Base-by-base conservation (phyloP, 163 green algal genomes). In the Volvox carteri region DNA sequence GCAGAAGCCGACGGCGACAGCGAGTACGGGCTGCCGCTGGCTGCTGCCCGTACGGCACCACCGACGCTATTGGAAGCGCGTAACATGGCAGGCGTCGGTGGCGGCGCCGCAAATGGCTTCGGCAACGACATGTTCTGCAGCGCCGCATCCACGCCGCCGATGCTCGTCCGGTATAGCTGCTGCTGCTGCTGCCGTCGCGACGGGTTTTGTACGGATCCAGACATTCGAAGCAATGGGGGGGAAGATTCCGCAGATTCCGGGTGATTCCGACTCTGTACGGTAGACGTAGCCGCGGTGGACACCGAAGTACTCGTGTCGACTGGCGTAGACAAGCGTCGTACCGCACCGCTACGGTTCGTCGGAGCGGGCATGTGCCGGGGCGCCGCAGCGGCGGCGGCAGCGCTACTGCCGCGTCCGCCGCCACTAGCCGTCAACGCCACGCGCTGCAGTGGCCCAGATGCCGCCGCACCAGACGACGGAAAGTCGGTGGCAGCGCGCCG, bases 281-380 rank as follows among this genome's bases (percentile, higher is more conserved):
- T n/a, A n/a, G n/a, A n/a, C n/a, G n/a, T n/a, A n/a, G n/a, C n/a
- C n/a, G n/a, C n/a, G n/a, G n/a, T n/a, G n/a, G n/a, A n/a, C n/a
- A n/a, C n/a, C n/a, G n/a, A n/a, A n/a, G n/a, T n/a, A n/a, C n/a
- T 7, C 4, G 28, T n/a, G 35, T 30, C 46, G 2, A 46, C 46
- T 4, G 83, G 68, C 48, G 68, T 88, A 12, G 83, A 88, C 68
- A 88, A 44, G 48, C 83, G 83, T 11, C 83, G 67, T 3, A 75
- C 42, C 14, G 67, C 81, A 37, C 33, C 81, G 68, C 48, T 50
- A 1, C 83, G 68, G 68, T 88, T 88, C 19, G 68, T 88, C 18
- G 83, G 83, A n/a, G 83, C 68, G 1, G 83, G 83, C 83, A 88
- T 88, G 67, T 88, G 83, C 3, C 83, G 67, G 7, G 83, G 83